Base-by-base conservation (phyloP, 768 basidiomycete species). In the Russula vinacea region DNA sequence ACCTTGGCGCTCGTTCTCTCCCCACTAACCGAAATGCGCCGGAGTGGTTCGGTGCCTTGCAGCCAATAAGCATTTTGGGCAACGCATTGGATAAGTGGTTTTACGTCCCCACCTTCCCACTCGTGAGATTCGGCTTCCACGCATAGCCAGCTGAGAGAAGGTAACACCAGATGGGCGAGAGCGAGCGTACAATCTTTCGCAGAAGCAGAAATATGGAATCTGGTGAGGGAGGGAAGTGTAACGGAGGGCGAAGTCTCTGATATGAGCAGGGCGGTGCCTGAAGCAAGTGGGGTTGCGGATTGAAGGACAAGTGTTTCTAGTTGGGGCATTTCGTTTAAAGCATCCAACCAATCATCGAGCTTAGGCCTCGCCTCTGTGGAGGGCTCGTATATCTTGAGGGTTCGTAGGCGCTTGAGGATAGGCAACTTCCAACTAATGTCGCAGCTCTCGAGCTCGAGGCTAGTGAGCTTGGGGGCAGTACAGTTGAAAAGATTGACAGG, bases 301-400 rank as follows among this genome's bases (percentile, higher is more conserved):
- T 40, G 40, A 55, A 67, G 58, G 10, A 45, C 14, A 49, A 67
- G 62, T 0, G 14, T 16, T 42, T 56, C 14, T 7, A 67, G 53
- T 35, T 64, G 29, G n/a, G 62, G 29, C 58, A 64, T 57, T 39
- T 44, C 44, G 1, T 53, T 39, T n/a, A 67, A 59, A n/a, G 66
- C 59, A 40, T 60, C 54, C 32, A 67, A 53, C 62, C 62, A 66
- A 22, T 47, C 44, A 14, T 37, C 44, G 22, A 62, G 55, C 14
- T 6, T 59, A 13, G 62, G 61, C 24, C 54, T 44, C 1, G 16
- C 11, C 17, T 14, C 9, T 24, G 1, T 19, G 10, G 47, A 60
- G 26, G 44, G n/a, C 1, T 14, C 17, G 1, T 22, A 6, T 39
- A 67, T 59, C 35, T 53, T n/a, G 19, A 67, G 54, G 16, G 22